Conservation (phyloP, 2,329 filamentous ascomycete species). For the Alternaria brassicae region DNA sequence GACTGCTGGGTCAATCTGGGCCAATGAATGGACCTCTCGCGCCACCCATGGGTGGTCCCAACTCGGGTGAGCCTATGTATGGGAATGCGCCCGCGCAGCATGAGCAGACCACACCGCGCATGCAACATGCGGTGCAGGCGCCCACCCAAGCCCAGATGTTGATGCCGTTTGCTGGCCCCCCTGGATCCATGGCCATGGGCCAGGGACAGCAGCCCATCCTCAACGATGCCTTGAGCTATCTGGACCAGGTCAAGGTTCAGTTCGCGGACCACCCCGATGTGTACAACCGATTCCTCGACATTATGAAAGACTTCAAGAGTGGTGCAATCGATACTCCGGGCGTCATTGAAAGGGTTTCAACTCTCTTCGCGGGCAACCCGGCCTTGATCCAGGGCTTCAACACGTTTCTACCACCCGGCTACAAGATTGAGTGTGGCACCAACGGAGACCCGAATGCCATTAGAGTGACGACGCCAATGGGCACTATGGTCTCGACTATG, state of each 20-base stretch:
- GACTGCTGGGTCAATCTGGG: conserved; percentile 70
- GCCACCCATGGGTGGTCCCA: conserved; percentile 64
- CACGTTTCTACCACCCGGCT: conserved; percentile 93
- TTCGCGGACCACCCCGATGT: conserved; percentile 97
- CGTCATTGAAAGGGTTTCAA: conserved; percentile 95
- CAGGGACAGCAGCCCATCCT: conserved; percentile 87
- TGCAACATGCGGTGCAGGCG: conserved; percentile 68
- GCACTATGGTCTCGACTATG: conserved; percentile 94
- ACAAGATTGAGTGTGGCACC: conserved; percentile 93
- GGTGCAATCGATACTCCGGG: conserved; percentile 98
- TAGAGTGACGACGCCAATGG: conserved; percentile 94
- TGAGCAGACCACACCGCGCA: conserved; percentile 60
- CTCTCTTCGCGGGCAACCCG: conserved; percentile 93
- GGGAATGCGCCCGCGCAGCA: conserved; percentile 72
- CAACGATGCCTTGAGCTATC: conserved; percentile 88
- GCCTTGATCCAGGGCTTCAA: conserved; percentile 98
- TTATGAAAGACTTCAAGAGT: conserved; percentile 99
- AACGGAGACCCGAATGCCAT: conserved; percentile 96
- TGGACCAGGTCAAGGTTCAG: conserved; percentile 98
- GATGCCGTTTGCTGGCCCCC: conserved; percentile 56
- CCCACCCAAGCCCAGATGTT: conserved; percentile 61
- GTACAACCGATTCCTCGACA: conserved; percentile 95
- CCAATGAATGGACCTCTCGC: conserved; percentile 58
- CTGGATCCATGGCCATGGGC: conserved; percentile 65
- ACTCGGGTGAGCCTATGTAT: conserved; percentile 70